phyloP scores from a whole-genome alignment of 306 rosid species.

The Medicago truncatula region MtrunA17r5.0-ANR NC_053048.1:51551501-51552000 shows the following conservation, averaged over 20 bases:
- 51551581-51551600: slow-evolving; percentile 58
- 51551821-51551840: slow-evolving; percentile 8
- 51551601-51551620: slow-evolving; percentile 51
- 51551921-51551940: slow-evolving; percentile 17
- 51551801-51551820: slow-evolving; percentile 27
- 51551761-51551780: not conserved
- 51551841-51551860: slow-evolving; percentile 20
- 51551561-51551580: slow-evolving; percentile 57
- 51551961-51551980: slow-evolving; percentile 26
- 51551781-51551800: slow-evolving; percentile 40
- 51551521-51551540: slow-evolving; percentile 30
- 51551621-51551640: slow-evolving; percentile 26
- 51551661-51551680: slow-evolving; percentile 38
- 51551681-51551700: slow-evolving; percentile 28
- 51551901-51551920: slow-evolving; percentile 37
- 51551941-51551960: not conserved
- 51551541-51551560: slow-evolving; percentile 46
- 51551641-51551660: slow-evolving; percentile 26
- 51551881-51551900: slow-evolving; percentile 14
- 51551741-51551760: slow-evolving; percentile 3
- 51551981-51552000: not conserved
- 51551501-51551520: slow-evolving; percentile 12
- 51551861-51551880: slow-evolving; percentile 40
- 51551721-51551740: slow-evolving; percentile 19
- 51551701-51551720: slow-evolving; percentile 2